These are phyloP conservation scores for Sporobolomyces phaffii DNA, from an alignment of 768 basidiomycete species.

Conservation along the genomic window DNA sequence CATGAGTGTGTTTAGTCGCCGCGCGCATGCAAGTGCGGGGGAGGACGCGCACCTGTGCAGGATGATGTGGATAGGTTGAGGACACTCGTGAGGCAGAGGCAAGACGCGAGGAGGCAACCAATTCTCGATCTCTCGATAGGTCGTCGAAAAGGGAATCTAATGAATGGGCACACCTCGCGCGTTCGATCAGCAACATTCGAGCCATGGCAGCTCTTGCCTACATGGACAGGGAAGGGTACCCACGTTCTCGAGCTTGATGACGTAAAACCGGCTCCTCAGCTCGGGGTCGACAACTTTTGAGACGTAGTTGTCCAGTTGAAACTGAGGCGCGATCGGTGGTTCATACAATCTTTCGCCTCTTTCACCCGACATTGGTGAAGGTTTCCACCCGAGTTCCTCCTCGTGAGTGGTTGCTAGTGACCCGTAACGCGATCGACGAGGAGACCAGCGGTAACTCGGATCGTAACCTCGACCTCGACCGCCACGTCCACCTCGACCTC, in stretches of 20 bases:
- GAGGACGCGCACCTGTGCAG: conserved; percentile 25
- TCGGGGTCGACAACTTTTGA: not conserved
- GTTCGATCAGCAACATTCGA: too few species aligned
- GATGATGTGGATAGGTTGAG: conserved; percentile 30
- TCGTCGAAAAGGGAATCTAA: conserved; percentile 29
- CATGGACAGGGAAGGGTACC: not conserved
- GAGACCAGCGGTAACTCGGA: too few species aligned
- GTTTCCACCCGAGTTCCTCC: too few species aligned
- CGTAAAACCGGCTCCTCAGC: not conserved
- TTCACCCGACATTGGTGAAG: too few species aligned
- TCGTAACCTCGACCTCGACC: not conserved
- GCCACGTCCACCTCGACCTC: not conserved
- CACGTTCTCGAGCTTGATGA: not conserved
- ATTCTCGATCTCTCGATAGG: not conserved
- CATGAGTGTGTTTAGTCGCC: not conserved
- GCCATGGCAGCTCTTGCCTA: too few species aligned
- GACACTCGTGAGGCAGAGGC: not conserved
- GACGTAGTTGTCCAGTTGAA: not conserved
- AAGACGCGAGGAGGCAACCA: conserved; percentile 19
- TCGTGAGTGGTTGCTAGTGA: too few species aligned
- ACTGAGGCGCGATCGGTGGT: too few species aligned
- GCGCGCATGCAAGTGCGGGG: not conserved
- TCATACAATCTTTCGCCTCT: too few species aligned
- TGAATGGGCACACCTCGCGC: too few species aligned
- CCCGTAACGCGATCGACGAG: too few species aligned